Base-by-base conservation (phyloP, 352 stramenopile species). In the Pseudoperonospora humuli region DNA sequence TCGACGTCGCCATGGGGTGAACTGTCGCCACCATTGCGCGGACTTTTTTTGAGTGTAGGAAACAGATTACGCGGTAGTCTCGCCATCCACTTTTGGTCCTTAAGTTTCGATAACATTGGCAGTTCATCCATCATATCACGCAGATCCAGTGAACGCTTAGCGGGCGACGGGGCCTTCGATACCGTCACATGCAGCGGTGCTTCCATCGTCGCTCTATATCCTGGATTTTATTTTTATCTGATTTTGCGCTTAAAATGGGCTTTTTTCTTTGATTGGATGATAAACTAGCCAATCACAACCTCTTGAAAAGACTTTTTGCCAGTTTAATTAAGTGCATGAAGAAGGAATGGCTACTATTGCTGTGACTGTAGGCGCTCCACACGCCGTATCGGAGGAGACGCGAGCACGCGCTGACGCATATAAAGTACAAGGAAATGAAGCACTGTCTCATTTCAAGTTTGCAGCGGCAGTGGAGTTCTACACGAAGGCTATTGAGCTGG, bases 341-440 rank as follows among this genome's bases (percentile, higher is more conserved):
- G 26, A 52, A 60, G 52, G 39, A 45, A 75, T 70, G 65, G 66
- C 55, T 28, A 74, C 51, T 47, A 47, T 66, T 20, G 45, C 18
- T 25, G 73, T 84, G 51, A 72, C 63, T 14, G 60, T 73, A 19
- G 75, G 70, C 50, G 62, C 66, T 28, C 53, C 44, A 26, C 75
- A 91, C 56, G 49, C 63, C 20, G 64, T 74, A 18, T 90, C 76
- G 20, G 73, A 82, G 15, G 73, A 69, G 50, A 87, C 78, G 17
- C 47, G 49, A 24, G 51, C 60, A 45, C 68, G 68, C 39, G 83
- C 83, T 8, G 76, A 94, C 37, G 71, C 60, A 28, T 66, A 94
- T 40, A 96, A 96, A 63, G 40, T 59, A 21, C 50, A 94, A 62
- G 86, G 86, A 50, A 96, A 96, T 54, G 64, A 73, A 29, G 71